phyloP scores from a whole-genome alignment of 768 basidiomycete species.

The Leccinum obscurum region DNA sequence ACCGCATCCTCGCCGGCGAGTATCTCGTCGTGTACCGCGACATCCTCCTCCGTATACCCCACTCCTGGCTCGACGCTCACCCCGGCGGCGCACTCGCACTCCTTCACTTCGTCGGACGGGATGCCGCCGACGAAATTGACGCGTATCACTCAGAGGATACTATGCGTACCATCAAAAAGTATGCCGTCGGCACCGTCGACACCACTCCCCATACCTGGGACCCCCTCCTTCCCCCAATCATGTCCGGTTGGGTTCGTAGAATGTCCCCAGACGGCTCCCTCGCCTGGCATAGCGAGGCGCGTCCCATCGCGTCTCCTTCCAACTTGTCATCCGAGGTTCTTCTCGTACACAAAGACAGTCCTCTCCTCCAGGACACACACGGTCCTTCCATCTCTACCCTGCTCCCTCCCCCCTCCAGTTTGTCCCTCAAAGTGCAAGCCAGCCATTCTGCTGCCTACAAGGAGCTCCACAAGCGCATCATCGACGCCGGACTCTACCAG shows the following conservation, averaged over 20 bases:
- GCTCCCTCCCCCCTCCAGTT: conserved; percentile 49
- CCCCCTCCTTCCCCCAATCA: conserved; percentile 84
- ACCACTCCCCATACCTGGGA: conserved; percentile 55
- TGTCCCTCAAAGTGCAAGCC: conserved; percentile 60
- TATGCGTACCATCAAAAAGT: conserved; percentile 38
- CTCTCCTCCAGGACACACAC: conserved; percentile 30
- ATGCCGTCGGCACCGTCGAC: conserved; percentile 69
- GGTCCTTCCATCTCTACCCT: conserved; percentile 46
- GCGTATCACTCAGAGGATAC: conserved; percentile 74
- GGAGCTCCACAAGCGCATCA: conserved; percentile 70
- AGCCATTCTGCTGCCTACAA: conserved; percentile 79
- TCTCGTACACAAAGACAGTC: conserved; percentile 49
- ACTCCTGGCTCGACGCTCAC: conserved; percentile 79
- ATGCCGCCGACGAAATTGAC: conserved; percentile 92
- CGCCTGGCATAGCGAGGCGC: conserved; percentile 67
- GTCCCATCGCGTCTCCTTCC: conserved; percentile 37
- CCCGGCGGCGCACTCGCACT: conserved; percentile 89
- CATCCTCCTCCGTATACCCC: conserved; percentile 63
- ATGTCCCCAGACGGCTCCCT: conserved; percentile 42
- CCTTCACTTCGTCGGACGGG: conserved; percentile 93
- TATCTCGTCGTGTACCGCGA: conserved; percentile 71
- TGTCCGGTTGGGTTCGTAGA: conserved; percentile 77
- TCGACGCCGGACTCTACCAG: conserved; percentile 79
- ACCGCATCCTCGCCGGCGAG: conserved; percentile 74
- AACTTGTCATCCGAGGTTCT: conserved; percentile 56